These are phyloP conservation scores for Pharnaceum exiguum DNA, from an alignment of 148 eudicot genomes.

Conservation along the genomic window DNA sequence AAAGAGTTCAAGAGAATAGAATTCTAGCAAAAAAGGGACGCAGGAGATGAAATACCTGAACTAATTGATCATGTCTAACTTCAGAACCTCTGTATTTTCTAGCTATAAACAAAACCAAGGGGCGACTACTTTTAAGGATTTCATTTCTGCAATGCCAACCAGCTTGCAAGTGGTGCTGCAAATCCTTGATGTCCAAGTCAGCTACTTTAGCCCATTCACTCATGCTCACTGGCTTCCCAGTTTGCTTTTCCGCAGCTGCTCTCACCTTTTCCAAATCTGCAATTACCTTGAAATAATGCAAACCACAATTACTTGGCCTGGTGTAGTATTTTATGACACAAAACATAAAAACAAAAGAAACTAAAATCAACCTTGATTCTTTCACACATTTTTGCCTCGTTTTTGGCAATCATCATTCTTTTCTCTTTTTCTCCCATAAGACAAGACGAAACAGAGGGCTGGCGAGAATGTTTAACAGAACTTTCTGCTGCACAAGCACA, in stretches of 20 bases:
- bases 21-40: not conserved
- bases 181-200: constrained; percentile 51
- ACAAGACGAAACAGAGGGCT: constrained; percentile 19
- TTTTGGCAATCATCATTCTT: constrained; percentile 43
- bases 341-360: constrained; percentile 2
- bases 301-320: constrained; percentile 1
- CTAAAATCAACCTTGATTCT: constrained; percentile 63
- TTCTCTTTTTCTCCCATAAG: constrained; percentile 32
- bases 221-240: constrained; percentile 47
- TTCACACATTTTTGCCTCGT: constrained; percentile 72
- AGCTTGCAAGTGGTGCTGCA: constrained; percentile 49
- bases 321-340: not conserved
- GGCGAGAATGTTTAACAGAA: constrained; percentile 3
- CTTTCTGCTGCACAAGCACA: constrained; percentile 16
- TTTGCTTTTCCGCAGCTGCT: constrained; percentile 52
- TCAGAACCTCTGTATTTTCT: constrained; percentile 69
- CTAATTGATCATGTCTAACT: constrained; percentile 63
- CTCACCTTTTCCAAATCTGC: constrained; percentile 67
- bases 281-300: constrained; percentile 47
- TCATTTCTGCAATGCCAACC: constrained; percentile 83
- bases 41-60: constrained; percentile 46
- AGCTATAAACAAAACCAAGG: constrained; percentile 69
- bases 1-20: not conserved
- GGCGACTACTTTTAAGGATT: constrained; percentile 67
- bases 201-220: constrained; percentile 88